Conservation (phyloP, 371 early-diverging fungal species). For the Circinella minor region DNA sequence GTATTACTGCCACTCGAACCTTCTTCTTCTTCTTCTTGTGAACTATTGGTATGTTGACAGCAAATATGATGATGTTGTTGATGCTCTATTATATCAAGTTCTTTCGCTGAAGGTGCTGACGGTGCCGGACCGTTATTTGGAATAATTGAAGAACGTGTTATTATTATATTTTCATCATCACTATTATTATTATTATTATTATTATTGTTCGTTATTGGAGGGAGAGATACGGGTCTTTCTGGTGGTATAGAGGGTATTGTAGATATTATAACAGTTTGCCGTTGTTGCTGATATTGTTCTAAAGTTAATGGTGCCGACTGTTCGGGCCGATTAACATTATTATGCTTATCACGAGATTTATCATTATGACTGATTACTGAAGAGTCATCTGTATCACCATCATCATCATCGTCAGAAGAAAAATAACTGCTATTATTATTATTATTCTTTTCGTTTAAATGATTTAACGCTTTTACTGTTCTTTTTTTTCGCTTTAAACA, state of each 20-base stretch:
- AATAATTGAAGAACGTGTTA: not conserved
- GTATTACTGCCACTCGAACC: not conserved
- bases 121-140: slow-evolving; percentile 5
- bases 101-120: slow-evolving; percentile 14
- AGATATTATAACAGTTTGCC: not conserved
- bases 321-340: not conserved
- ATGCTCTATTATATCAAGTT: not conserved
- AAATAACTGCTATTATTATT: not conserved
- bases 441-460: not conserved
- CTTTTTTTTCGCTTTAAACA: not conserved
- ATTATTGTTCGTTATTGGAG: too few species aligned
- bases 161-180: not conserved
- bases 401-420: not conserved
- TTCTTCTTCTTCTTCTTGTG: not conserved
- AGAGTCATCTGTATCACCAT: not conserved
- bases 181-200: not conserved
- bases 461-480: not conserved
- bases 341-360: slow-evolving; percentile 6
- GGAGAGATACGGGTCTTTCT: not conserved
- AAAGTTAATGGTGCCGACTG: not conserved
- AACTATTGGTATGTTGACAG: too few species aligned
- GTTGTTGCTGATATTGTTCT: not conserved
- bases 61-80: not conserved
- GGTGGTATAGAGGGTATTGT: not conserved
- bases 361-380: not conserved